phyloP scores from a whole-genome alignment of 192 early-diverging fungal species.

The Podila verticillata region DNA sequence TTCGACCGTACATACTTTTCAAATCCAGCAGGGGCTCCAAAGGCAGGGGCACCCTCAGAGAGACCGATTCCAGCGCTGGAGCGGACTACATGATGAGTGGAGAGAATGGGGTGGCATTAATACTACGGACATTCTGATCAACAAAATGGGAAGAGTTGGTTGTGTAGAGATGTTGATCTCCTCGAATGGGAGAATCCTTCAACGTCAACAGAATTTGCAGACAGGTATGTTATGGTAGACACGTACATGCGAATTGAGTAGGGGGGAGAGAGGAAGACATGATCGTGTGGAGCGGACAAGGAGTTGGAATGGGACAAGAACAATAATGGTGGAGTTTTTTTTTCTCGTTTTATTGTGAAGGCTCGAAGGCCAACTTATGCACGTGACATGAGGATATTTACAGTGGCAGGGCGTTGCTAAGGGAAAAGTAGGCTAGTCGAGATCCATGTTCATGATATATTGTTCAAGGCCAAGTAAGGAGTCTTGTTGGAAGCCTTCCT shows the following conservation, averaged over 20 bases:
- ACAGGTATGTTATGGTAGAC: background rate
- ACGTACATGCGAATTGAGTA: slow-evolving; percentile 68
- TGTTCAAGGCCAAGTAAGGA: slow-evolving; percentile 22
- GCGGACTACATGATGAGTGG: slow-evolving; percentile 55
- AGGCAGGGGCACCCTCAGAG: slow-evolving; percentile 62
- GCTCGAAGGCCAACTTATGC: too few species aligned
- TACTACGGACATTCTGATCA: slow-evolving; percentile 11
- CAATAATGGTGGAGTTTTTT: background rate
- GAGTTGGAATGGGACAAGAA: slow-evolving; percentile 21
- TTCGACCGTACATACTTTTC: slow-evolving; percentile 54
- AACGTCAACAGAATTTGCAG: background rate
- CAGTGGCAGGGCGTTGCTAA: background rate
- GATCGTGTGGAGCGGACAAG: slow-evolving; percentile 25
- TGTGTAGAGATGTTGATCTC: too few species aligned
- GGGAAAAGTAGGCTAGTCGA: slow-evolving; percentile 9
- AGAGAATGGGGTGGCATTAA: background rate
- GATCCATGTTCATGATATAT: slow-evolving; percentile 38
- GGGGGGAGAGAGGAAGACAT: slow-evolving; percentile 54
- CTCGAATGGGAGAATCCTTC: background rate
- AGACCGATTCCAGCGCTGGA: slow-evolving; percentile 63
- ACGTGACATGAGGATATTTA: background rate
- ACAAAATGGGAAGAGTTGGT: background rate
- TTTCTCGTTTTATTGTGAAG: too few species aligned
- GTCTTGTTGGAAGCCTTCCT: slow-evolving; percentile 7
- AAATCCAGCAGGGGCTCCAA: slow-evolving; percentile 58